Evolutionary conservation across 139 green algal species (phyloP).

Genomic region (Tetradesmus lagerheimii): DNA sequence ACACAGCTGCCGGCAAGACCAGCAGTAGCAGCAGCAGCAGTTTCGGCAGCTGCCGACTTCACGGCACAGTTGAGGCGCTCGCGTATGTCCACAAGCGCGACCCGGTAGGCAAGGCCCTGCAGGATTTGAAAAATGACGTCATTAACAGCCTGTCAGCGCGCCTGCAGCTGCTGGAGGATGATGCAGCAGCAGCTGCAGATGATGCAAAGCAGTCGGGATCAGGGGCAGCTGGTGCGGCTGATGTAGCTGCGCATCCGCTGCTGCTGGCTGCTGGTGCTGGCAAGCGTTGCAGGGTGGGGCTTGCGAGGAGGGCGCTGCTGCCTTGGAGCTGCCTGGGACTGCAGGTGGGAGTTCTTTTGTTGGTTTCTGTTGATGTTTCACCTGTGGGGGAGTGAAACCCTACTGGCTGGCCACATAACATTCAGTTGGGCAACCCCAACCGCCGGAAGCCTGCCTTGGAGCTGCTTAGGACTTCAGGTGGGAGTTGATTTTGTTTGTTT

Average conservation of each 20-base stretch:
- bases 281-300: not conserved
- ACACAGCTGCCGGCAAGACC: not conserved
- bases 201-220: not conserved
- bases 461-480: not conserved
- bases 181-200: not conserved
- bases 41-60: constrained; percentile 48
- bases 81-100: constrained; percentile 58
- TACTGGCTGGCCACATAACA: no score
- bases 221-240: not conserved
- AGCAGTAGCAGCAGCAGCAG: not conserved
- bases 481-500: not conserved
- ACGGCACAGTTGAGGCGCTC: constrained; percentile 50
- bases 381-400: no score
- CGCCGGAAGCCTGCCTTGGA: no score
- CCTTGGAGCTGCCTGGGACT: constrained; percentile 39
- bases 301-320: constrained; percentile 55
- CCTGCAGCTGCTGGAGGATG: constrained; percentile 54
- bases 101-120: constrained; percentile 20
- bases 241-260: constrained; percentile 35
- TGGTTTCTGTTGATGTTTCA: no score
- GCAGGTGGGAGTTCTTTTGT: constrained; percentile 49
- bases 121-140: constrained; percentile 58
- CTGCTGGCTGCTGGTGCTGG: constrained; percentile 19
- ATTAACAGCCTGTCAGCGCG: constrained; percentile 42
- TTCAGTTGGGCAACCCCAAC: no score